Base-by-base conservation (phyloP, 2,329 filamentous ascomycete species). In the Sphaerulina vaccinii region DNA sequence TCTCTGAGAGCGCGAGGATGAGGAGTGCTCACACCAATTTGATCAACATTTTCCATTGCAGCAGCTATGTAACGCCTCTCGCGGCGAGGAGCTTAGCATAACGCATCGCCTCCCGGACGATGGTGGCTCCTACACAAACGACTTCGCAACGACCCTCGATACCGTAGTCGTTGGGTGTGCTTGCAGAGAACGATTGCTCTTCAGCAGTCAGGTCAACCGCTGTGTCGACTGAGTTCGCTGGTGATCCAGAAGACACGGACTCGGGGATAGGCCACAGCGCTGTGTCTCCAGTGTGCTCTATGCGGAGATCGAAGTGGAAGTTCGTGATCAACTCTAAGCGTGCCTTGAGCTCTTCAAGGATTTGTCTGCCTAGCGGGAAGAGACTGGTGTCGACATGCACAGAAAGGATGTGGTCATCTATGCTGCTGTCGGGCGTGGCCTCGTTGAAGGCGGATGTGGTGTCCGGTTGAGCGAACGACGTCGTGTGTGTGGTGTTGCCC, bases 1-100 rank as follows among this genome's bases (percentile, higher is more conserved):
- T n/a, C n/a, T n/a, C n/a, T n/a, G n/a, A n/a, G n/a, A n/a, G n/a
- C n/a, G n/a, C n/a, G n/a, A n/a, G n/a, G n/a, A n/a, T n/a, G n/a
- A n/a, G n/a, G n/a, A n/a, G n/a, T n/a, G n/a, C n/a, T n/a, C n/a
- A n/a, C n/a, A n/a, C n/a, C n/a, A n/a, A n/a, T n/a, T n/a, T n/a
- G n/a, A n/a, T n/a, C n/a, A n/a, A n/a, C n/a, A n/a, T n/a, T n/a
- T n/a, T n/a, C n/a, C n/a, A n/a, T n/a, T n/a, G n/a, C n/a, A n/a
- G n/a, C n/a, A n/a, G n/a, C n/a, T n/a, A n/a, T n/a, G n/a, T n/a
- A n/a, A n/a, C 27, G 7, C 27, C 49, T 32, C 48, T 11, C 8
- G 24, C 22, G 49, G 51, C 40, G 50, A 37, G 50, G 54, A 56
- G 54, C 54, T 56, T 33, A 49, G 54, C 54, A 53, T 56, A n/a